These are phyloP conservation scores for Claviceps sp. DNA, from an alignment of 2,329 filamentous ascomycete species.

Conservation along the genomic window DNA sequence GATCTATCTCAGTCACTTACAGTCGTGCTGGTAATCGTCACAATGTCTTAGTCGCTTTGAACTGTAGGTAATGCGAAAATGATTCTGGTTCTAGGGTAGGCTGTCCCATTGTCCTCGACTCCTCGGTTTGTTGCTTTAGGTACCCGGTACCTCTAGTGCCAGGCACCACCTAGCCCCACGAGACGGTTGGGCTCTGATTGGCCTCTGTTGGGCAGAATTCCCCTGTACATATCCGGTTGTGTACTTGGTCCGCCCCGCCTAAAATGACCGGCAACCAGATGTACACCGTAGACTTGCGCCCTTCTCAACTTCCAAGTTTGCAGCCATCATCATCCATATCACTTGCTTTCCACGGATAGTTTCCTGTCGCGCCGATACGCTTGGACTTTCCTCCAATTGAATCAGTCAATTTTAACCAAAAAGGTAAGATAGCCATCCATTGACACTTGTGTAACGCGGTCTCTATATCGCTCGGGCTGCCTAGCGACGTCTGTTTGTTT, in stretches of 20 bases:
- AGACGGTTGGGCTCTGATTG: constrained; percentile 4
- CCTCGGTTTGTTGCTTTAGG: no score
- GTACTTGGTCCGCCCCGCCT: neutral
- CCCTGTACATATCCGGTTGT: neutral
- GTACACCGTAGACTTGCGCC: neutral
- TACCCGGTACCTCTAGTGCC: neutral
- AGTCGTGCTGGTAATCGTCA: no score
- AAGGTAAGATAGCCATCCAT: neutral
- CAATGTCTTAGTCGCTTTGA: no score
- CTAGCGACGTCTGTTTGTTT: neutral
- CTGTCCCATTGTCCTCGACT: neutral
- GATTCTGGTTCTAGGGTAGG: neutral
- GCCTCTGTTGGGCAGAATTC: neutral
- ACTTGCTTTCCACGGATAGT: neutral
- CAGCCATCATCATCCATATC: neutral
- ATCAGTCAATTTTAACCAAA: no score
- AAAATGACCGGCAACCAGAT: neutral
- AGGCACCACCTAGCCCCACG: neutral
- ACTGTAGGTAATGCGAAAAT: no score
- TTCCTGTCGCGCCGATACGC: neutral
- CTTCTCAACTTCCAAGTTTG: neutral
- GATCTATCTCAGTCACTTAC: no score
- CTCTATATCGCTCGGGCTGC: neutral
- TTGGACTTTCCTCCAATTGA: neutral
- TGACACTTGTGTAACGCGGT: neutral